Conservation (phyloP, 441 rosid species). For the Syzygium syzygioides region DNA sequence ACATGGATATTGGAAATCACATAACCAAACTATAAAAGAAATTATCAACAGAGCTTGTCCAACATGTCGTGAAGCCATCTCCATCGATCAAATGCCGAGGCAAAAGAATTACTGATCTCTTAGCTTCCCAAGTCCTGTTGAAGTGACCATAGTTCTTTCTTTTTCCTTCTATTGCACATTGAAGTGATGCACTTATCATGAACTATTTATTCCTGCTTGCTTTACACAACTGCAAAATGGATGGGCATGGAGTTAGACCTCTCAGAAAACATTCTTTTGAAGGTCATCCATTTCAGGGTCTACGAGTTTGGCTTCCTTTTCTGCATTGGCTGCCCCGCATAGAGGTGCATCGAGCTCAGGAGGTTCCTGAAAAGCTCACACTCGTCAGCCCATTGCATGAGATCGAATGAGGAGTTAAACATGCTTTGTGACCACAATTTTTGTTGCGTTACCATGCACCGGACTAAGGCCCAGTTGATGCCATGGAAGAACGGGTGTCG, state of each 20-base stretch:
- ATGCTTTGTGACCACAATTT: neutral
- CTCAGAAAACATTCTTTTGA: constrained; percentile 71
- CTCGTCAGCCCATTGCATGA: neutral
- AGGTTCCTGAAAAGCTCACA: constrained; percentile 38
- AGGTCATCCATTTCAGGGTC: constrained; percentile 70
- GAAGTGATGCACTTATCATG: neutral
- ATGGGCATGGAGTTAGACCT: neutral
- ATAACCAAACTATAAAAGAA: neutral
- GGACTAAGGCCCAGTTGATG: constrained; percentile 83
- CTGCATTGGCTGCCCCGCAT: constrained; percentile 25
- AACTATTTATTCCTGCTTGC: neutral
- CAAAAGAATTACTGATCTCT: neutral
- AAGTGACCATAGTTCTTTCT: neutral
- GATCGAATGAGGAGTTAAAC: neutral
- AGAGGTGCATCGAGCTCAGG: constrained; percentile 75
- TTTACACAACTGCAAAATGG: neutral
- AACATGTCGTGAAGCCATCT: neutral
- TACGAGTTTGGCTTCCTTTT: constrained; percentile 35
- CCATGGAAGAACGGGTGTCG: constrained; percentile 77
- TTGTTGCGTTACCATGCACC: constrained; percentile 54
- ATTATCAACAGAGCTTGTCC: neutral
- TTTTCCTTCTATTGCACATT: neutral
- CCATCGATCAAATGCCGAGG: neutral
- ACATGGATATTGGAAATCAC: neutral
- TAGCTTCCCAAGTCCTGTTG: neutral